Conservation (phyloP, 345 rosid genomes). For the Boechera stricta region DNA sequence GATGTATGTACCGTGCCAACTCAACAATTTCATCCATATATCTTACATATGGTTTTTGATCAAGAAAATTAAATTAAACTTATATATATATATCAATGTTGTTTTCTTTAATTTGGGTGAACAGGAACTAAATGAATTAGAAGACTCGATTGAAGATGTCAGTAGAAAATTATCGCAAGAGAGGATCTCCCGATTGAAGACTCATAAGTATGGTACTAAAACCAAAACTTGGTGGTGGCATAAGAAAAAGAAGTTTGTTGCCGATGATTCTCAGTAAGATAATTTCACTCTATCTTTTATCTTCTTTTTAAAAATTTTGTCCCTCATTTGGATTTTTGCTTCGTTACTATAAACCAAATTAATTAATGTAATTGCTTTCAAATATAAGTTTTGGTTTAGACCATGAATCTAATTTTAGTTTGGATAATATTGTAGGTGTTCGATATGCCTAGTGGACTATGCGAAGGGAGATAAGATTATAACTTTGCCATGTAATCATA, state of each 20-base stretch:
- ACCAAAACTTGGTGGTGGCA: not conserved
- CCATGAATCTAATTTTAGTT: not conserved
- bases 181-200: not conserved
- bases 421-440: conserved; percentile 26
- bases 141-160: conserved; percentile 27
- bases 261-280: conserved; percentile 38
- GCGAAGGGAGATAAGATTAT: conserved; percentile 21
- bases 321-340: not conserved
- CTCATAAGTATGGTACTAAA: conserved; percentile 27
- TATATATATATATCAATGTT: not conserved
- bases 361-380: not conserved
- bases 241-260: conserved; percentile 22
- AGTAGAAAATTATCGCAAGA: not conserved
- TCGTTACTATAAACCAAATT: not conserved
- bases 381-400: not conserved
- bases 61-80: not conserved
- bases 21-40: not conserved
- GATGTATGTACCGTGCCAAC: conserved; percentile 27
- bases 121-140: conserved; percentile 39
- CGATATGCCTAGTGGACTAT: conserved; percentile 34
- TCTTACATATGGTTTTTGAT: not conserved
- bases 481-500: conserved; percentile 35
- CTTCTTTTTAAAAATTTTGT: not conserved
- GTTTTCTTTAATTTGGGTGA: not conserved
- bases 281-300: not conserved